Percentiles rank a stretch among this genome's conserved stretches.
Evolutionary conservation across 345 rosid species (phyloP).

Genomic region (Schrenkiella parvula): DNA sequence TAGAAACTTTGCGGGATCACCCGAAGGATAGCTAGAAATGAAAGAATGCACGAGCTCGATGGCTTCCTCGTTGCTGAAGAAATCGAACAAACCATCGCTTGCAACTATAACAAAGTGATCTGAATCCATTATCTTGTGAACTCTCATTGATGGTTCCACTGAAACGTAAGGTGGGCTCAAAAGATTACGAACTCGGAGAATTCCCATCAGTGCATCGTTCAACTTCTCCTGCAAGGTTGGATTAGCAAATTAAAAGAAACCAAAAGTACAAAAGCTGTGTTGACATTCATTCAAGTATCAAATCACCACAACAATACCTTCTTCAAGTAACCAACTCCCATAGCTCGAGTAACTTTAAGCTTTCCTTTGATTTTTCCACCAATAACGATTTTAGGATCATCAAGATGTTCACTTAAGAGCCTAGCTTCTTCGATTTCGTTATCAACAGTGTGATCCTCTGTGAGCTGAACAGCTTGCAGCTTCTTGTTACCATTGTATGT

Average conservation of each 20-base stretch:
- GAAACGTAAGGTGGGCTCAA: conserved; percentile 89
- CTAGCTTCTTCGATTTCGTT: conserved; percentile 67
- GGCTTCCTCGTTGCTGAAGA: conserved; percentile 73
- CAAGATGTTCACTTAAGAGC: conserved; percentile 71
- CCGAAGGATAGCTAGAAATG: conserved; percentile 53
- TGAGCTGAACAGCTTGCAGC: conserved; percentile 81
- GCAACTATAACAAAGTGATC: conserved; percentile 90
- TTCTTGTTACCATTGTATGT: conserved; percentile 41
- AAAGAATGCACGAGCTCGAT: conserved; percentile 62
- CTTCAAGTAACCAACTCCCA: conserved; percentile 94
- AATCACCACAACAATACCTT: conserved; percentile 39
- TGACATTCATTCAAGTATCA: not conserved
- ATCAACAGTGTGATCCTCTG: conserved; percentile 83
- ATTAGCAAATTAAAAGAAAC: not conserved
- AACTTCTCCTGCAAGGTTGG: conserved; percentile 50
- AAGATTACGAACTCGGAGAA: conserved; percentile 82
- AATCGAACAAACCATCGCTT: conserved; percentile 93
- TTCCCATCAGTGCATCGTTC: conserved; percentile 93
- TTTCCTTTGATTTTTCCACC: conserved; percentile 92
- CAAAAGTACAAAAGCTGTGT: not conserved
- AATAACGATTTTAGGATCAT: conserved; percentile 61
- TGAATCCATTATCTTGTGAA: conserved; percentile 61
- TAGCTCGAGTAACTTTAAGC: conserved; percentile 88
- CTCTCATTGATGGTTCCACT: conserved; percentile 68
- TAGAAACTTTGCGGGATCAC: conserved; percentile 93